These are phyloP conservation scores for Tetrapyrgos nigripes DNA, from an alignment of 1,284 basidiomycete genomes.

Conservation along the genomic window DNA sequence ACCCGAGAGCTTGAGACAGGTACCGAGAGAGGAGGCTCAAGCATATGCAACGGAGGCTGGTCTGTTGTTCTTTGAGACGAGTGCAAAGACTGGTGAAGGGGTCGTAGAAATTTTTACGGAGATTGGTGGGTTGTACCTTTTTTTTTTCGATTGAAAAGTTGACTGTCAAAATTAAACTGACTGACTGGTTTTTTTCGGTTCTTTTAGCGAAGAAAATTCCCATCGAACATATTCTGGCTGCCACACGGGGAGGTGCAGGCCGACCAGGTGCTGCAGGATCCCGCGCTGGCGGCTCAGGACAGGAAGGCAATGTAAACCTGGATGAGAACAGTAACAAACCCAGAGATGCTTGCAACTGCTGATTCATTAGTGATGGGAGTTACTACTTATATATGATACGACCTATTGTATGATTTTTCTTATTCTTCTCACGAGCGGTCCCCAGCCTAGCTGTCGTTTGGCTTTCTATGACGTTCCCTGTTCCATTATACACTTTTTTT, in stretches of 20 bases:
- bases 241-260: constrained; percentile 67
- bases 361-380: constrained; percentile 36
- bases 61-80: constrained; percentile 96
- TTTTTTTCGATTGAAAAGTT: no score
- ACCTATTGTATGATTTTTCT: constrained; percentile 22
- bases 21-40: constrained; percentile 92
- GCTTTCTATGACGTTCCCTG: not conserved
- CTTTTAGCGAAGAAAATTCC: constrained; percentile 95
- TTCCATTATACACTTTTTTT: constrained; percentile 9
- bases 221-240: constrained; percentile 89
- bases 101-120: constrained; percentile 98
- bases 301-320: constrained; percentile 72
- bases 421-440: constrained; percentile 6
- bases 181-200: constrained; percentile 7
- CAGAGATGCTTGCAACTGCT: constrained; percentile 85
- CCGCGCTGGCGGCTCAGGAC: constrained; percentile 57
- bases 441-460: constrained; percentile 2
- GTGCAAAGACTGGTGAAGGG: constrained; percentile 97
- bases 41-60: constrained; percentile 95
- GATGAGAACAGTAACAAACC: constrained; percentile 71
- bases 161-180: constrained; percentile 9
- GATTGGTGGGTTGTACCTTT: constrained; percentile 68
- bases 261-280: constrained; percentile 65
- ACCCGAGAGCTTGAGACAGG: constrained; percentile 81
- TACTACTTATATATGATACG: not conserved